phyloP scores from a whole-genome alignment of 495 filamentous ascomycete genomes.

The Platismatia glauca region DNA sequence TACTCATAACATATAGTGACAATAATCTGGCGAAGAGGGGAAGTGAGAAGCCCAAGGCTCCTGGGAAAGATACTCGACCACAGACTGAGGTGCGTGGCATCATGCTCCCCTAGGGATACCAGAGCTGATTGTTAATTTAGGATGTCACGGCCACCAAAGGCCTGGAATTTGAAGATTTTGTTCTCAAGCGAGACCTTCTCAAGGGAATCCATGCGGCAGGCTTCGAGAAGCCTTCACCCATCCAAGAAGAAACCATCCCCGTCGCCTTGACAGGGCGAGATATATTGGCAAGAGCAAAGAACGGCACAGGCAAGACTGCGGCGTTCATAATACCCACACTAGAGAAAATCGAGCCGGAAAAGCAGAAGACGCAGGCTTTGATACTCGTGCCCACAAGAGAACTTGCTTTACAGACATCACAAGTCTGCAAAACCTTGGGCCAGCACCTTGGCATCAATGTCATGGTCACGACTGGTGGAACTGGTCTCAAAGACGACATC shows the following conservation, averaged over 20 bases:
- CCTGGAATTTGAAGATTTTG: constrained; percentile 94
- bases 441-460: constrained; percentile 96
- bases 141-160: constrained; percentile 98
- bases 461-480: constrained; percentile 98
- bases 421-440: constrained; percentile 95
- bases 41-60: constrained; percentile 70
- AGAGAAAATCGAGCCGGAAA: constrained; percentile 91
- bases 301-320: constrained; percentile 96
- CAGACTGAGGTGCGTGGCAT: constrained; percentile 77
- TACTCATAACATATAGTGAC: constrained; percentile 34
- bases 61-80: constrained; percentile 73
- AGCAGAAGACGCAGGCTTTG: constrained; percentile 86
- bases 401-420: constrained; percentile 95
- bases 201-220: constrained; percentile 99
- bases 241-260: constrained; percentile 98
- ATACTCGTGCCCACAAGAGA: constrained; percentile 96
- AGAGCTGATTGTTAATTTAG: constrained; percentile 37
- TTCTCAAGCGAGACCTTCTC: constrained; percentile 84
- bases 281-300: constrained; percentile 93
- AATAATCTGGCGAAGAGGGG: constrained; percentile 53
- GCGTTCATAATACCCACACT: constrained; percentile 96
- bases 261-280: constrained; percentile 92
- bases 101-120: constrained; percentile 15
- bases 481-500: constrained; percentile 90
- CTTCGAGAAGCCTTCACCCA: constrained; percentile 96